Evolutionary conservation across 2,329 filamentous ascomycete genomes (phyloP).

Genomic region (Capronia coronata): DNA sequence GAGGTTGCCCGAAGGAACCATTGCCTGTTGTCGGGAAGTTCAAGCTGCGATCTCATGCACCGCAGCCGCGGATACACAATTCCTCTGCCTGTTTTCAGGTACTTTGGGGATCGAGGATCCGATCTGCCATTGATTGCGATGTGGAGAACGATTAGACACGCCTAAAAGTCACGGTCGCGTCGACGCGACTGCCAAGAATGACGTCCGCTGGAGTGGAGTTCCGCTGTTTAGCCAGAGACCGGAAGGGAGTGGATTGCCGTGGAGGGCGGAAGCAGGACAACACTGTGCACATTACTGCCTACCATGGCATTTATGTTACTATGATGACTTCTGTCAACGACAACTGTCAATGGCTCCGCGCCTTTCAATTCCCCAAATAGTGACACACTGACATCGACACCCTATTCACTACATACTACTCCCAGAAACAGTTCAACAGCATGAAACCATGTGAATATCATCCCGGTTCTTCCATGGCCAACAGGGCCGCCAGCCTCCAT

Average conservation of each 20-base stretch:
- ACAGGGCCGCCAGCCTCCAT: conserved; percentile 15
- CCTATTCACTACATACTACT: no score
- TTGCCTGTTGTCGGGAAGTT: no score
- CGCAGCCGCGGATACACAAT: no score
- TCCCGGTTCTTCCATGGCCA: conserved; percentile 12
- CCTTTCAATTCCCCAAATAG: no score
- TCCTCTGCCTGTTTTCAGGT: neutral
- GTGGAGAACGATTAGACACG: neutral
- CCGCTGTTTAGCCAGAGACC: no score
- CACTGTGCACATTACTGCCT: neutral
- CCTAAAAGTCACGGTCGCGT: neutral
- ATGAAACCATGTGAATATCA: conserved; percentile 14
- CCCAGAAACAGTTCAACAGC: conserved; percentile 8
- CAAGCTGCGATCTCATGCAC: no score
- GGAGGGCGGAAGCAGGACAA: no score
- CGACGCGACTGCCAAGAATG: conserved; percentile 4
- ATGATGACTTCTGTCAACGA: neutral
- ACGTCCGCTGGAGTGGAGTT: no score
- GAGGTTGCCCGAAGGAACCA: no score
- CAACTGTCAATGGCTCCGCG: neutral
- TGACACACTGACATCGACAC: neutral
- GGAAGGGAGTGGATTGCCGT: neutral
- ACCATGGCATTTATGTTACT: neutral
- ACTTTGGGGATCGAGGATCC: no score
- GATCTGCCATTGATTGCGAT: neutral